A percentile compares a stretch with the other conserved stretches of the same genome.
Conservation (phyloP, 164 flowering plant species). For the Macadamia tetraphylla region DNA sequence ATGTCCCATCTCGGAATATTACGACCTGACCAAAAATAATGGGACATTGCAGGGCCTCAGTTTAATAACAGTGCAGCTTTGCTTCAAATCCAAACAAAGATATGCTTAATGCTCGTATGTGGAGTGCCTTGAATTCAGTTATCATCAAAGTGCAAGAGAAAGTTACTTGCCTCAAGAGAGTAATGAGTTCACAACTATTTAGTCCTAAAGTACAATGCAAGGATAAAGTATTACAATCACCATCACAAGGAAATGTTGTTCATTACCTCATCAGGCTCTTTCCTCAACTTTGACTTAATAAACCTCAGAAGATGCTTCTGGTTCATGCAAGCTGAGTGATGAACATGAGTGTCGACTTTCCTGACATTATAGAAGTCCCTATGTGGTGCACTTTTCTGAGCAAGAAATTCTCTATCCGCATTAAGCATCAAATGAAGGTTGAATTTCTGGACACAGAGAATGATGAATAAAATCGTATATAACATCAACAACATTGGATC, state of each 20-base stretch:
- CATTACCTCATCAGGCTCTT: constrained; percentile 97
- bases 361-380: constrained; percentile 98
- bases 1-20: constrained; percentile 95
- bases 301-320: constrained; percentile 96
- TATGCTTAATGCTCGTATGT: not conserved
- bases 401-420: constrained; percentile 94
- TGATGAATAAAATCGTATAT: constrained; percentile 11
- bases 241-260: not conserved
- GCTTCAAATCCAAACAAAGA: not conserved
- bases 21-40: constrained; percentile 60
- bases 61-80: constrained; percentile 3
- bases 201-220: not conserved
- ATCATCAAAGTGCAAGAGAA: not conserved
- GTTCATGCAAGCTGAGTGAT: constrained; percentile 99
- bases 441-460: constrained; percentile 63
- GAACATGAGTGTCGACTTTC: constrained; percentile 98
- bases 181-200: not conserved
- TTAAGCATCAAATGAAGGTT: constrained; percentile 97
- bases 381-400: constrained; percentile 99
- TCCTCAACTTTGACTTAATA: constrained; percentile 91
- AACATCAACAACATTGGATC: not conserved
- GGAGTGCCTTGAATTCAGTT: not conserved
- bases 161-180: not conserved
- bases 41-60: not conserved
- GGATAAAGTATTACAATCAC: not conserved